These are phyloP conservation scores for Coccomyxa sp. DNA, from an alignment of 139 green algal species.

Conservation along the genomic window DNA sequence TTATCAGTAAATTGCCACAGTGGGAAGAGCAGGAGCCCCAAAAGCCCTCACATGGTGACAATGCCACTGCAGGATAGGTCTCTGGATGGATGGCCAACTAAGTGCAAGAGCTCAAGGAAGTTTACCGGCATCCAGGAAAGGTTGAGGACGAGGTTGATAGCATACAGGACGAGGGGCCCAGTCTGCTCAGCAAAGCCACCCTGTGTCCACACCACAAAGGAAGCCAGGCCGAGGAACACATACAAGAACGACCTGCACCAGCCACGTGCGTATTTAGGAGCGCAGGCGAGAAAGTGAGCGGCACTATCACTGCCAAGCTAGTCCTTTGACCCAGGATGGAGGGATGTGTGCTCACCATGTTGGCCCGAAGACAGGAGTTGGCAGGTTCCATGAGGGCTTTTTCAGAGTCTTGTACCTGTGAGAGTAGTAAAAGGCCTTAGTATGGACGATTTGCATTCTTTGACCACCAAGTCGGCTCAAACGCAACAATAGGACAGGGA, in stretches of 20 bases:
- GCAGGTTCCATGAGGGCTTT: constrained; percentile 15
- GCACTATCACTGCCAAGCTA: not conserved
- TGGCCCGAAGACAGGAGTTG: not conserved
- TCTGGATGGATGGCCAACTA: no score
- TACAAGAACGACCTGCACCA: constrained; percentile 1
- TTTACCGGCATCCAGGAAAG: constrained; percentile 1
- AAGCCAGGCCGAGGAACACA: not conserved
- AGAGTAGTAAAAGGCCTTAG: not conserved
- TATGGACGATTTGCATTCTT: not conserved
- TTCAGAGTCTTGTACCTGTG: constrained; percentile 18
- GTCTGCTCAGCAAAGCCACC: not conserved
- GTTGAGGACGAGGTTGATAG: constrained; percentile 5
- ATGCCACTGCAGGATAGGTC: no score
- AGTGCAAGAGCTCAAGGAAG: not conserved
- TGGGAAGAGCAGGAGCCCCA: no score
- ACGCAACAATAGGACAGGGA: not conserved
- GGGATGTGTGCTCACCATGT: not conserved
- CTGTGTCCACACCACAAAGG: not conserved
- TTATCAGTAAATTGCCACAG: no score
- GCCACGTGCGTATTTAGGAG: not conserved
- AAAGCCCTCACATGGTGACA: no score
- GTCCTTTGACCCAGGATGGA: not conserved
- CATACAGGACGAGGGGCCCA: not conserved
- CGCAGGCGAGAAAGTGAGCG: no score
- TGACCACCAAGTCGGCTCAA: not conserved